Evolutionary conservation across 2,329 filamentous ascomycete species (phyloP).

Genomic region (Lachnellula occidentalis): DNA sequence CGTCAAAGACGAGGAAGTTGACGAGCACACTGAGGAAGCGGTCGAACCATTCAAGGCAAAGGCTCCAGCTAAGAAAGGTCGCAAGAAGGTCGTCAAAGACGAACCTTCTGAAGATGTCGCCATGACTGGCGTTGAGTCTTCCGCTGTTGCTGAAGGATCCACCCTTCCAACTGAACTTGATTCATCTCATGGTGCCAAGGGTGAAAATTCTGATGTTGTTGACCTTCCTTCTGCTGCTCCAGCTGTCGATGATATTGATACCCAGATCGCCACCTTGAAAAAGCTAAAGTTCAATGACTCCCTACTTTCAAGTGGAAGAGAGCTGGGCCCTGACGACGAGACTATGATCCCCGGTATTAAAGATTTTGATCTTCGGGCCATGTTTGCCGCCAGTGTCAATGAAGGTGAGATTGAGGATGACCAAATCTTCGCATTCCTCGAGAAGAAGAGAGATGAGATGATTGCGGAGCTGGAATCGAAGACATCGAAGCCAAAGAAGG

Average conservation of each 20-base stretch:
- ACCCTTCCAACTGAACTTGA: neutral
- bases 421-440: neutral
- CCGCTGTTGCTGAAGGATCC: neutral
- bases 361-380: neutral
- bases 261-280: neutral
- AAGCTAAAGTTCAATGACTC: neutral
- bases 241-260: neutral
- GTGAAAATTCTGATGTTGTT: slow-evolving; percentile 2
- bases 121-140: neutral
- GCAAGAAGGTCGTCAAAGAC: slow-evolving; percentile 18
- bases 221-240: neutral
- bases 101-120: neutral
- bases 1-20: slow-evolving; percentile 21
- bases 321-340: neutral
- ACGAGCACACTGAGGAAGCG: slow-evolving; percentile 25
- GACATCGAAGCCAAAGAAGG: neutral
- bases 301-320: neutral
- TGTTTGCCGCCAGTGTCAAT: neutral
- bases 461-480: neutral
- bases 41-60: slow-evolving; percentile 11
- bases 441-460: neutral
- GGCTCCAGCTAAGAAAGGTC: slow-evolving; percentile 14
- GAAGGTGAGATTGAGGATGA: neutral
- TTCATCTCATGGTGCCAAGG: neutral
- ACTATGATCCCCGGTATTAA: neutral